phyloP scores from a whole-genome alignment of 1,284 basidiomycete species.

The Melampsora abietis-canadensis region DNA sequence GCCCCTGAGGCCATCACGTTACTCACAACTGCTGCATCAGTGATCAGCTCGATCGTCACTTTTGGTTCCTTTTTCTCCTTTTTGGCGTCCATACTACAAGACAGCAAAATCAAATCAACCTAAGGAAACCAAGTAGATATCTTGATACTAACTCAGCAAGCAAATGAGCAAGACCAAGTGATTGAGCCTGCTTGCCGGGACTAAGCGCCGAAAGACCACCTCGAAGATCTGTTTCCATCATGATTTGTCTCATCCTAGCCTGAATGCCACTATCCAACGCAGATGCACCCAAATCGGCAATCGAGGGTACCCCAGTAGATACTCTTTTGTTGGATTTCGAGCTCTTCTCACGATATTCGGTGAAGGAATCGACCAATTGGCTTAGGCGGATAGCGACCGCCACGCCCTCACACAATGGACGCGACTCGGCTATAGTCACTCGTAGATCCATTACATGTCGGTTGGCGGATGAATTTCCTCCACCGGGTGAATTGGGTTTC shows the following conservation, averaged over 20 bases:
- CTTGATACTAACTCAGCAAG: constrained; percentile 28
- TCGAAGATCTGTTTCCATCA: constrained; percentile 15
- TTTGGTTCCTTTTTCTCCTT: constrained; percentile 42
- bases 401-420: constrained; percentile 38
- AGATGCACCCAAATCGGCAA: constrained; percentile 24
- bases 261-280: constrained; percentile 13
- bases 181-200: background rate
- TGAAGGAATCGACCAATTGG: constrained; percentile 16
- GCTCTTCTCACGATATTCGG: constrained; percentile 13
- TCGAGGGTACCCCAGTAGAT: constrained; percentile 22
- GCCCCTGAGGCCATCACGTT: constrained; percentile 25
- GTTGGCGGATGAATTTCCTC: constrained; percentile 19
- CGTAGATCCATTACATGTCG: constrained; percentile 34
- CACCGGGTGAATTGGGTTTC: constrained; percentile 9
- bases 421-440: constrained; percentile 35
- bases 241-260: constrained; percentile 18
- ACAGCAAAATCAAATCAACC: background rate
- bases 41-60: constrained; percentile 36
- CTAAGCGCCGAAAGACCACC: constrained; percentile 2
- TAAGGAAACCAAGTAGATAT: background rate
- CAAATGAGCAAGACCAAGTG: constrained; percentile 18
- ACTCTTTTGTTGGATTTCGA: constrained; percentile 15
- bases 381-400: constrained; percentile 25
- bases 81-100: constrained; percentile 25
- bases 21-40: constrained; percentile 37